These are phyloP conservation scores for Penicillium ucsense DNA, from an alignment of 495 filamentous ascomycete species.

Conservation along the genomic window DNA sequence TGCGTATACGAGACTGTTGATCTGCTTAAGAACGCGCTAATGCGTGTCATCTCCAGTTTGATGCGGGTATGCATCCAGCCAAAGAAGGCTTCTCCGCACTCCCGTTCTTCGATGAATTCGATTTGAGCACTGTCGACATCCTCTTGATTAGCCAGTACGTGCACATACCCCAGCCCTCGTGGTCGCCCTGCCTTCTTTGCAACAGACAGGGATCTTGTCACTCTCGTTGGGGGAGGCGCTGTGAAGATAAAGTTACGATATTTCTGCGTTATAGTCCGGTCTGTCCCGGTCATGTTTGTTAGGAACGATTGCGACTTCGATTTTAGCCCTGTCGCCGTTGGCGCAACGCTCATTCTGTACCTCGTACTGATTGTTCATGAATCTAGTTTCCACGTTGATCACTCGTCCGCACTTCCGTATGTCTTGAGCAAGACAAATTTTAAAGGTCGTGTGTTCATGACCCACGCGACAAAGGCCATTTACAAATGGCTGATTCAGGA, in stretches of 20 bases:
- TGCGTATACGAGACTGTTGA: constrained; percentile 26
- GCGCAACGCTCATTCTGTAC: not conserved
- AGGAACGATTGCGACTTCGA: too few relatives aligned
- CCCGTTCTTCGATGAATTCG: constrained; percentile 97
- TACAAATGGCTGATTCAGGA: constrained; percentile 99
- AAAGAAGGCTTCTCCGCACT: constrained; percentile 90
- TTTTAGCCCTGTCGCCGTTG: too few relatives aligned
- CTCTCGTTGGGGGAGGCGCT: too few relatives aligned
- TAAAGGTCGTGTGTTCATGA: constrained; percentile 95
- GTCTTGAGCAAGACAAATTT: constrained; percentile 97
- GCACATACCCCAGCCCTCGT: constrained; percentile 6
- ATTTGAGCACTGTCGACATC: constrained; percentile 92
- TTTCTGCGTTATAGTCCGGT: too few relatives aligned
- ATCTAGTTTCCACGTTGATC: constrained; percentile 88
- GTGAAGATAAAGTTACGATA: too few relatives aligned
- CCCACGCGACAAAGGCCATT: constrained; percentile 96
- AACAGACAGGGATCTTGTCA: too few relatives aligned
- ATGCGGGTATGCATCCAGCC: constrained; percentile 94
- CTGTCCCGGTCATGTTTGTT: too few relatives aligned
- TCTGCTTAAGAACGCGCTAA: constrained; percentile 7
- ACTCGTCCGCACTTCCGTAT: constrained; percentile 92
- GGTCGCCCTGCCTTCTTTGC: too few relatives aligned
- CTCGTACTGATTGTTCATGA: constrained; percentile 3
- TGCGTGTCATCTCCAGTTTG: constrained; percentile 50
- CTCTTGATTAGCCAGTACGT: constrained; percentile 96